These are phyloP conservation scores for Chloromonas sp. DNA, from an alignment of 163 green algal genomes.

Conservation along the genomic window DNA sequence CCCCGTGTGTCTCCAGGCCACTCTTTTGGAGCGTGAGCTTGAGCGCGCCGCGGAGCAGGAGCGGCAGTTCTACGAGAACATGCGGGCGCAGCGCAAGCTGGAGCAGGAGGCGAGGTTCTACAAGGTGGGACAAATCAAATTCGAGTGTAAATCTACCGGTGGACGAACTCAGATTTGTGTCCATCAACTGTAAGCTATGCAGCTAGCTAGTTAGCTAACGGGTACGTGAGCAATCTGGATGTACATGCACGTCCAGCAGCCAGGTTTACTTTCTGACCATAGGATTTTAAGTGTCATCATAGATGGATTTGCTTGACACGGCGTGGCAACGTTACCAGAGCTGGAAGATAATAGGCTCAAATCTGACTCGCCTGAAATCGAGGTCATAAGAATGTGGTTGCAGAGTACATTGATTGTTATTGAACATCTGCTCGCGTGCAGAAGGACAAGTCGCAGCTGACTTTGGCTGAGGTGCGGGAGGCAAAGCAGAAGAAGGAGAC, in stretches of 20 bases:
- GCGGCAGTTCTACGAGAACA: constrained; percentile 37
- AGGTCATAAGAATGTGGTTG: constrained; percentile 11
- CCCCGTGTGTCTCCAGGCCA: constrained; percentile 6
- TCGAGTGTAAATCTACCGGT: no score
- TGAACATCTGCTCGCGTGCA: background rate
- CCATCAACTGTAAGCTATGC: no score
- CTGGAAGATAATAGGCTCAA: no score
- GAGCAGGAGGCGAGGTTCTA: constrained; percentile 34
- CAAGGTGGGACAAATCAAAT: constrained; percentile 1
- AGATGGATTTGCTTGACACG: no score
- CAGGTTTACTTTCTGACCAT: no score
- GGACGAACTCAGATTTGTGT: no score
- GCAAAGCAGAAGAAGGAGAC: constrained; percentile 52
- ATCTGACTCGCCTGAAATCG: no score
- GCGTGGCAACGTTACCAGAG: no score
- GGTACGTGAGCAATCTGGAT: background rate
- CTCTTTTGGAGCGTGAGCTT: constrained; percentile 22
- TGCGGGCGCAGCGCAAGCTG: constrained; percentile 30
- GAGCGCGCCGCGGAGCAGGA: constrained; percentile 12
- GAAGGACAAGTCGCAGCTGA: constrained; percentile 48
- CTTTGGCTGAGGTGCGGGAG: constrained; percentile 49
- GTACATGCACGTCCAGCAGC: background rate
- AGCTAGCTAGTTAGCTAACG: no score
- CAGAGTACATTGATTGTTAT: no score
- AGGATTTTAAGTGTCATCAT: no score